Base-by-base conservation (phyloP, 768 basidiomycete species). In the Sarcomyxa edulis region DNA sequence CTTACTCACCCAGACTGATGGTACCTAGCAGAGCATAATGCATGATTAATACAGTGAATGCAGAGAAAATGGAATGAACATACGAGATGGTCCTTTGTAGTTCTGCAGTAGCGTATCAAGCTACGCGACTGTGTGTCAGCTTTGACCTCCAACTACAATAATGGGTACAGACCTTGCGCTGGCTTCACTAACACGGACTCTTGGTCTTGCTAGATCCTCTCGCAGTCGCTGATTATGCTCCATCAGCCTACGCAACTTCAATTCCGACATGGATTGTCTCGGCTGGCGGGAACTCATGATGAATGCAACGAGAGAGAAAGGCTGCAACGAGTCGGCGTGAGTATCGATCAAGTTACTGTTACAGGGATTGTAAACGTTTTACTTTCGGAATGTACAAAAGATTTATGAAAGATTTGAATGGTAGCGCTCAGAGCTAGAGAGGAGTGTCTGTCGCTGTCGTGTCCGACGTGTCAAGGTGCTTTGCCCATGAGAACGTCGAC, bases 1-100 rank as follows among this genome's bases (percentile, higher is more conserved):
- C n/a, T n/a, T n/a, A n/a, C n/a, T n/a, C n/a, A n/a, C 94, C 94
- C 94, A 98, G 37, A 98, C 86, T 23, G 86, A 90, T 11, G 93
- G 92, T 36, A 93, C 78, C 89, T 93, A 54, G 15, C 50, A 39
- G 29, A 22, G 35, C 34, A 26, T 44, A 43, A 37, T n/a, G n/a
- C n/a, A n/a, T n/a, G n/a, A 27, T 22, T 28, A 41, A 45, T 44
- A 24, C 47, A 33, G 24, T 24, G 36, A 31, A 34, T 34, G 35
- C 15, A 23, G 9, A 32, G 18, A 31, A 10, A 16, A 39, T 21
- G 22, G 21, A 37, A 46, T 39, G 50, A 49, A 47, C 53, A 53
- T 58, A 90, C 87, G 45, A 92, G 72, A 50, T 84, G 82, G 60
- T 96, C 94, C 56, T 87, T 88, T 19, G 92, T 96, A 29, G 81